Base-by-base conservation (phyloP, 1,284 basidiomycete species). In the Sporisorium iseilematis-ciliati region DNA sequence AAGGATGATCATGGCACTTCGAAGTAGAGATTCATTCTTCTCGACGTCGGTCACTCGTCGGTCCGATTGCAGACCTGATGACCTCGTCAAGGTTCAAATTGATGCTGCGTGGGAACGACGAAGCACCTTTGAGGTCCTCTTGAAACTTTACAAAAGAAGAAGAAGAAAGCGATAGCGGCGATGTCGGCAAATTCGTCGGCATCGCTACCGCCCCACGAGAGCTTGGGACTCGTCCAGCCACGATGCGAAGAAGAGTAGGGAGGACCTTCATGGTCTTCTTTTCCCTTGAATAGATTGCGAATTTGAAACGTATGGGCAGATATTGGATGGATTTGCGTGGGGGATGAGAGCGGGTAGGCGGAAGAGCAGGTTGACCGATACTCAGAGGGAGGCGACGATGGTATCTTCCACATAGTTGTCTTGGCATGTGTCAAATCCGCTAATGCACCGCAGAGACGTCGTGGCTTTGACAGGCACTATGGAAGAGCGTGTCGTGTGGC, bases 401-500 rank as follows among this genome's bases (percentile, higher is more conserved):
- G 35, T 2, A 5, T 20, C 6, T n/a, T 41, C 16, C 40, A 41
- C n/a, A 2, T 4, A 41, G 3, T 42, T 42, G 7, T 42, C 41
- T 20, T 42, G 41, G 41, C 41, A 42, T 42, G 41, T 42, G 41
- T 42, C 41, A 42, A 42, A 42, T 2, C 35, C 14, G 35, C 35
- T 12, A 38, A 38, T 14, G 35, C 35, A 14, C 12, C 35, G 14
- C 35, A 38, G 35, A 35, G 12, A 12, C 35, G 35, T 38, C 35
- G 35, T 33, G 12, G 35, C 11, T 14, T 38, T 38, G 35, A 38
- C 35, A 38, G 35, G 35, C 35, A 38, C 35, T 11, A 38, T 16
- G 35, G 35, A 38, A 38, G 42, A 21, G 6, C 38, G 42, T 56
- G 54, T 56, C 54, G 54, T 35, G 52, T 54, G 25, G 26, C 52